These are phyloP conservation scores for Aspergillus pseudotamarii DNA, from an alignment of 2,329 filamentous ascomycete species.

Conservation along the genomic window DNA sequence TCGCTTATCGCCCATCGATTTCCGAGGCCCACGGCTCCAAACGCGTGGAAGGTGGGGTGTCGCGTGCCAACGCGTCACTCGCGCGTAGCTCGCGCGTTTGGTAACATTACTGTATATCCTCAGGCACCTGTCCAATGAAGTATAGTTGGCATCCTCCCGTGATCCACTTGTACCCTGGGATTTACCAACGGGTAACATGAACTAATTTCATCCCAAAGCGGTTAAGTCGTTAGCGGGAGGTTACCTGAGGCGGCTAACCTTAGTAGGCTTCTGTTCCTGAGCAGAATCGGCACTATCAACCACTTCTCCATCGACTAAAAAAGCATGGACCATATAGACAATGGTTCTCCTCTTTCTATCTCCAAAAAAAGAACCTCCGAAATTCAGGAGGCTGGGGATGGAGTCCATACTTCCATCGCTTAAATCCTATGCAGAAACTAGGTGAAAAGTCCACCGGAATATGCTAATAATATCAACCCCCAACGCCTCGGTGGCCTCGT, in stretches of 20 bases:
- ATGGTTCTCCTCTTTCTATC: background rate
- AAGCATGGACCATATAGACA: background rate
- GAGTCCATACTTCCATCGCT: background rate
- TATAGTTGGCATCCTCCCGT: background rate
- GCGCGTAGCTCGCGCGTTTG: conserved; percentile 24
- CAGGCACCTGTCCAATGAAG: background rate
- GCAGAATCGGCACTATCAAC: conserved; percentile 1
- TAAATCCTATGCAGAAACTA: conserved; percentile 4
- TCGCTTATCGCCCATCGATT: background rate
- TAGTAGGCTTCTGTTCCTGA: conserved; percentile 2
- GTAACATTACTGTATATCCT: conserved; percentile 20
- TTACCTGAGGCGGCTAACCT: background rate
- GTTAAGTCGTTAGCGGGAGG: background rate
- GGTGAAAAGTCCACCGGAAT: background rate
- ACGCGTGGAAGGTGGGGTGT: conserved; percentile 23
- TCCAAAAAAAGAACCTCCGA: background rate
- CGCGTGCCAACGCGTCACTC: conserved; percentile 23
- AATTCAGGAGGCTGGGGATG: conserved; percentile 2
- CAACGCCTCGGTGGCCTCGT: background rate
- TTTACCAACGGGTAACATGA: background rate
- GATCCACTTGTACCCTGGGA: background rate
- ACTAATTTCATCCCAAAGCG: background rate
- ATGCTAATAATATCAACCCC: background rate
- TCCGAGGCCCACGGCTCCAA: background rate
- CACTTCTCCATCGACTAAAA: background rate